Conservation (phyloP, 345 rosid species). For the Eucalyptus regnans region DNA sequence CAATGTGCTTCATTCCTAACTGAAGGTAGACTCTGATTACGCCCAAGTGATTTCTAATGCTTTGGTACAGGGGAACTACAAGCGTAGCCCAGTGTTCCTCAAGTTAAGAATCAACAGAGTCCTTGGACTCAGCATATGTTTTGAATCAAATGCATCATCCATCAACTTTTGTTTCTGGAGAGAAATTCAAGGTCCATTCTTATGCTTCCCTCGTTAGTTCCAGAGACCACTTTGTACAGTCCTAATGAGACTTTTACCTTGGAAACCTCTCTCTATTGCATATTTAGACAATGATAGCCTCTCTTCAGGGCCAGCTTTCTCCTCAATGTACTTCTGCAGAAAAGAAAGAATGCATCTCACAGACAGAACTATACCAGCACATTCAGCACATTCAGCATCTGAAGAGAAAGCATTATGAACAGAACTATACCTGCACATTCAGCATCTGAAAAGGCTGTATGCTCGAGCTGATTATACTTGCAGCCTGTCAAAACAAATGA, state of each 20-base stretch:
- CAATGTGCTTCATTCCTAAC: background rate
- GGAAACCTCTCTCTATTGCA: constrained; percentile 30
- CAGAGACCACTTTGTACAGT: background rate
- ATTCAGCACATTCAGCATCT: constrained; percentile 2
- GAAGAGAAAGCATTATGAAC: background rate
- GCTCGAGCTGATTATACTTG: constrained; percentile 34
- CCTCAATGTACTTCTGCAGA: constrained; percentile 24
- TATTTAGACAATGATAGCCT: constrained; percentile 8
- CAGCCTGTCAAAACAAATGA: constrained; percentile 12
- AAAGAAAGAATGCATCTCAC: background rate
- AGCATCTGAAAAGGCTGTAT: constrained; percentile 45
- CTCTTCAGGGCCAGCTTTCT: constrained; percentile 21
- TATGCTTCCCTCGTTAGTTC: background rate
- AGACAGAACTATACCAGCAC: constrained; percentile 12
- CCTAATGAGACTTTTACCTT: constrained; percentile 8
- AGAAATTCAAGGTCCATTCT: background rate
- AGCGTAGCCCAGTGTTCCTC: background rate
- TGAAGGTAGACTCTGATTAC: background rate
- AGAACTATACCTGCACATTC: constrained; percentile 17
- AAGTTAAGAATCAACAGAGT: background rate
- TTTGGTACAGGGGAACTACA: background rate
- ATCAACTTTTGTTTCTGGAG: background rate
- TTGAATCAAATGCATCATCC: background rate
- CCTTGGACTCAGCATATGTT: background rate
- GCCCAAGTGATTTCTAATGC: background rate